Percentiles rank a stretch among this genome's conserved stretches.
These are phyloP conservation scores for Trametes versicolor DNA, from an alignment of 1,284 basidiomycete genomes.

Conservation along the genomic window DNA sequence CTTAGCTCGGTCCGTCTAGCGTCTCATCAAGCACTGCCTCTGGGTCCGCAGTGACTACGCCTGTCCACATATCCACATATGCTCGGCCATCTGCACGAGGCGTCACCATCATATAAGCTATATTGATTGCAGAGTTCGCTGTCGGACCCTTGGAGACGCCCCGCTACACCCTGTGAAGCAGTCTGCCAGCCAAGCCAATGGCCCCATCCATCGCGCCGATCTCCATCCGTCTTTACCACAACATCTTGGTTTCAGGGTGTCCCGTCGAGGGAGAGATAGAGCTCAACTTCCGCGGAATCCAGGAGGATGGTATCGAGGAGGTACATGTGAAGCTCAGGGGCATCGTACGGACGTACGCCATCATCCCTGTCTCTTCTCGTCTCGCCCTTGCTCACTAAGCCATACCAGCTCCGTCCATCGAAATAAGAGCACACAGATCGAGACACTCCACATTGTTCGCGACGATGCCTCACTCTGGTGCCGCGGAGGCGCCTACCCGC, in stretches of 20 bases:
- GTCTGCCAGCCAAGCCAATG: background rate
- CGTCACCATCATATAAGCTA: too few relatives aligned
- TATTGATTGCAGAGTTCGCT: too few relatives aligned
- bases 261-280: slow-evolving; percentile 25
- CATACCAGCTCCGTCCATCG: slow-evolving; percentile 1
- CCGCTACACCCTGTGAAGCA: background rate
- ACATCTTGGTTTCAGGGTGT: slow-evolving; percentile 9
- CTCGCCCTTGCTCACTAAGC: background rate
- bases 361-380: too few relatives aligned
- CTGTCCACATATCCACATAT: too few relatives aligned
- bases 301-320: slow-evolving; percentile 23
- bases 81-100: too few relatives aligned
- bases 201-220: background rate
- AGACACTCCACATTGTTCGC: slow-evolving; percentile 3
- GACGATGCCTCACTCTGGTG: slow-evolving; percentile 34
- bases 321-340: slow-evolving; percentile 24
- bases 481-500: slow-evolving; percentile 33
- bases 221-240: background rate
- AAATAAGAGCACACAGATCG: slow-evolving; percentile 10
- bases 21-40: too few relatives aligned
- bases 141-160: background rate
- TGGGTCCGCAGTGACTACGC: too few relatives aligned
- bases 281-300: slow-evolving; percentile 18
- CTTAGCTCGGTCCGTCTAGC: too few relatives aligned
- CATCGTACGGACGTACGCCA: background rate